Evolutionary conservation across 2,329 filamentous ascomycete species (phyloP).

Genomic region (Phialophora verrucosa): DNA sequence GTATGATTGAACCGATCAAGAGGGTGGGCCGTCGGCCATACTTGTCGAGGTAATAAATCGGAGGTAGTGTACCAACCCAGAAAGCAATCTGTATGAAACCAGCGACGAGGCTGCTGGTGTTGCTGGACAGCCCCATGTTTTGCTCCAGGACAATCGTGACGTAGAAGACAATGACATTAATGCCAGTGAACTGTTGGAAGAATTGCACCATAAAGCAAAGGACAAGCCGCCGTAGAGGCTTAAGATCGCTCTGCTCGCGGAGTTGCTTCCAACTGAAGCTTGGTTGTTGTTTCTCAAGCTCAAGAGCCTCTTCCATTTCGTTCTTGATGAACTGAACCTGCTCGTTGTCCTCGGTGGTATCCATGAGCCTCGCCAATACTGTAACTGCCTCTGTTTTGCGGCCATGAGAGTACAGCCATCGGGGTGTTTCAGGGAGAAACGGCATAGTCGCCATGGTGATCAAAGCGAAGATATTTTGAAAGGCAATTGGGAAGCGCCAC

Average conservation of each 20-base stretch:
- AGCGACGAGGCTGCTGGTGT: conserved; percentile 60
- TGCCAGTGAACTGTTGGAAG: conserved; percentile 52
- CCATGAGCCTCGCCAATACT: conserved; percentile 44
- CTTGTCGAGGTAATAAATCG: conserved; percentile 22
- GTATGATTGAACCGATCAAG: conserved; percentile 39
- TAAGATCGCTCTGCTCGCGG: conserved; percentile 12
- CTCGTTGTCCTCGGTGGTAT: conserved; percentile 50
- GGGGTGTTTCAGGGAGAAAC: conserved; percentile 50
- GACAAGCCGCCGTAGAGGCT: conserved; percentile 47
- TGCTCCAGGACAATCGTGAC: conserved; percentile 26
- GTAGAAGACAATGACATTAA: conserved; percentile 11
- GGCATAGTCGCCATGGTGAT: conserved; percentile 52
- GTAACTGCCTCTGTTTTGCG: conserved; percentile 46
- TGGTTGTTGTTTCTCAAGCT: conserved; percentile 60
- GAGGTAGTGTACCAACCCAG: conserved; percentile 24
- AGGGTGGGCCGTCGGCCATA: conserved; percentile 23
- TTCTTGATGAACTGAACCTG: conserved; percentile 48
- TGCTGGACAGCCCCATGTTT: conserved; percentile 60
- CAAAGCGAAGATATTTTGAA: conserved; percentile 47
- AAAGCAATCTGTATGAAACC: conserved; percentile 50
- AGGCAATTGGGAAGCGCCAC: conserved; percentile 32
- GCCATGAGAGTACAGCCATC: conserved; percentile 54
- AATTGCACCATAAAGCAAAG: conserved; percentile 54
- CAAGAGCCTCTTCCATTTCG: conserved; percentile 58
- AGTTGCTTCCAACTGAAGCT: conserved; percentile 57